Percentiles rank a stretch among this genome's conserved stretches.
Evolutionary conservation across 2,329 filamentous ascomycete genomes (phyloP).

Genomic region (Grosmannia huntii): DNA sequence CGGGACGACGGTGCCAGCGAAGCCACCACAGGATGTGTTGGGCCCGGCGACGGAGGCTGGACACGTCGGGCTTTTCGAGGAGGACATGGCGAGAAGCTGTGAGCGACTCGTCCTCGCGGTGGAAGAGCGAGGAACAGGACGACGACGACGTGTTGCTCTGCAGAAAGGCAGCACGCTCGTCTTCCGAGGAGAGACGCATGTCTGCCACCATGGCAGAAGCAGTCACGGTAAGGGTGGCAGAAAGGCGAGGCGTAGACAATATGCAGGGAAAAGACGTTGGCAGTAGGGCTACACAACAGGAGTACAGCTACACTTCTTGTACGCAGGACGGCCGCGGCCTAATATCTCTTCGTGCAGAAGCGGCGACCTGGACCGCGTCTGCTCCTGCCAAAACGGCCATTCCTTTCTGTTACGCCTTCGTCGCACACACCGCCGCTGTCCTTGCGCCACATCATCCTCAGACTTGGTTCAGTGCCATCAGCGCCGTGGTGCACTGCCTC

Average conservation of each 20-base stretch:
- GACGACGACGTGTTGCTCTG: background rate
- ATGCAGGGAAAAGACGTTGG: background rate
- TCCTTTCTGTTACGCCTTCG: too few relatives aligned
- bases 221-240: background rate
- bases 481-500: too few relatives aligned
- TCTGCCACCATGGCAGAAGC: background rate
- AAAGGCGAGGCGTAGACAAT: background rate
- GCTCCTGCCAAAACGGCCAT: background rate
- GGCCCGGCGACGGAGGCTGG: background rate
- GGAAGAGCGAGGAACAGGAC: background rate
- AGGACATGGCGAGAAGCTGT: background rate
- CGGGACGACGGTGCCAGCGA: background rate
- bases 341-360: background rate
- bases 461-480: too few relatives aligned
- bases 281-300: background rate
- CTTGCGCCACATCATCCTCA: too few relatives aligned
- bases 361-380: background rate
- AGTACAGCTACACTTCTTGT: background rate
- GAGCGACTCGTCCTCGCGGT: background rate
- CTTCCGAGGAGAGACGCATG: background rate
- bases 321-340: background rate
- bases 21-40: background rate
- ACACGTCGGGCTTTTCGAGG: background rate
- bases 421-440: too few relatives aligned
- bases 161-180: constrained; percentile 5